Percentiles rank a stretch among this genome's conserved stretches.
phyloP scores from a whole-genome alignment of 768 basidiomycete species.

The Naganishia onofrii region DNA sequence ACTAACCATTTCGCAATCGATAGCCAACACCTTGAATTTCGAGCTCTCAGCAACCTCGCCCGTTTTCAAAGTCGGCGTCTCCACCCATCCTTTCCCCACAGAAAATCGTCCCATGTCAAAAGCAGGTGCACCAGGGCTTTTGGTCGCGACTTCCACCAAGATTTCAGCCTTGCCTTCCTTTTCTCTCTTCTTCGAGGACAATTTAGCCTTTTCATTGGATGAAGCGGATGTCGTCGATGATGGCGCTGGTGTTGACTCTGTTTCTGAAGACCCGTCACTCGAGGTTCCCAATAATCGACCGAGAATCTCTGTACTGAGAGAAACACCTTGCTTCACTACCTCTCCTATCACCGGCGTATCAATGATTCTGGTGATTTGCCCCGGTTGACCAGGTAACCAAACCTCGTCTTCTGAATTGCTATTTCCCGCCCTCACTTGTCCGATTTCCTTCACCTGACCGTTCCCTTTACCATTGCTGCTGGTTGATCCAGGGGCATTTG shows the following conservation, averaged over 20 bases:
- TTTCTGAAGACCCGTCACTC: not conserved
- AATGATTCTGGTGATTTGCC: not conserved
- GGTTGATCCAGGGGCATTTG: constrained; percentile 42
- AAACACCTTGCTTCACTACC: constrained; percentile 1
- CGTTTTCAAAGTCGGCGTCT: constrained; percentile 63
- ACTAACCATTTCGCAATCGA: constrained; percentile 96
- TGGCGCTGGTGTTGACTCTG: not conserved
- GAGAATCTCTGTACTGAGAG: constrained; percentile 12
- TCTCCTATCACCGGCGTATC: not conserved
- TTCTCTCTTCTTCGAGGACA: constrained; percentile 6
- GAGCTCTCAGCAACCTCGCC: constrained; percentile 36
- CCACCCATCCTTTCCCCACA: constrained; percentile 65
- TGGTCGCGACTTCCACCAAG: constrained; percentile 39
- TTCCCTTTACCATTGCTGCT: not conserved
- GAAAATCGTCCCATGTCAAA: not conserved
- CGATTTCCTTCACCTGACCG: constrained; percentile 23
- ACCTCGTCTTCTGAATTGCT: constrained; percentile 26
- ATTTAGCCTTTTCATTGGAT: not conserved
- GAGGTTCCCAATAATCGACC: constrained; percentile 1
- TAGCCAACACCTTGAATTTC: constrained; percentile 62
- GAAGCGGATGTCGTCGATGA: constrained; percentile 4
- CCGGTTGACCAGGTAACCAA: not conserved
- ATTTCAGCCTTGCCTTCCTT: constrained; percentile 14
- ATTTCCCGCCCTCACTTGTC: constrained; percentile 25
- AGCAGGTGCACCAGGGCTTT: too few relatives aligned